Base-by-base conservation (phyloP, 805 yeast species). In the Candida germanica region DNA sequence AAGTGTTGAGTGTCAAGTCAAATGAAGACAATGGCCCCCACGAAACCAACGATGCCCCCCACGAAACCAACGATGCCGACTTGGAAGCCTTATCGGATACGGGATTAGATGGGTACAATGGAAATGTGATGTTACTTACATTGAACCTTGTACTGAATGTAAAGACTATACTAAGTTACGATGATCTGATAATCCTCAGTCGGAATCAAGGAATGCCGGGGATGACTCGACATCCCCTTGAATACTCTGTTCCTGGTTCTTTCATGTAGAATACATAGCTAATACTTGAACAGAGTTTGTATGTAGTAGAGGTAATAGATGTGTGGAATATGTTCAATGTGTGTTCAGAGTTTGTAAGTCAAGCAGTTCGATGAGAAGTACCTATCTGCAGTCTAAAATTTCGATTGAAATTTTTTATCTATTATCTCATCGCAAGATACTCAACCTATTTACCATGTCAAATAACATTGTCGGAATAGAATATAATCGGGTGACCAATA, bases 401-500 rank as follows among this genome's bases (percentile, higher is more conserved):
- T n/a, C n/a, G n/a, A n/a, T n/a, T n/a, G n/a, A n/a, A n/a, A n/a
- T n/a, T n/a, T n/a, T n/a, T n/a, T n/a, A n/a, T n/a, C n/a, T n/a
- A n/a, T n/a, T n/a, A n/a, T n/a, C n/a, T n/a, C n/a, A n/a, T n/a
- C n/a, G n/a, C n/a, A n/a, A n/a, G n/a, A n/a, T n/a, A n/a, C n/a
- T n/a, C n/a, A n/a, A n/a, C n/a, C n/a, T n/a, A 20, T 10, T 20
- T 32, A 21, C 17, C 36, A 24, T 24, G 23, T 16, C 29, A 26
- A 22, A 59, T 58, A 54, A 53, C 31, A 76, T 86, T 43, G 91
- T 88, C 28, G 89, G 88, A 20, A 82, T 88, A 34, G 95, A 89
- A 55, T 82, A 83, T 59, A 93, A 89, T 58, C 78, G 96, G 52
- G 96, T 89, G 26, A 83, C 95, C 12, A 87, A 88, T 64, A 87